These are phyloP conservation scores for Yueomyces sinensis DNA, from an alignment of 805 yeast species.

Conservation along the genomic window DNA sequence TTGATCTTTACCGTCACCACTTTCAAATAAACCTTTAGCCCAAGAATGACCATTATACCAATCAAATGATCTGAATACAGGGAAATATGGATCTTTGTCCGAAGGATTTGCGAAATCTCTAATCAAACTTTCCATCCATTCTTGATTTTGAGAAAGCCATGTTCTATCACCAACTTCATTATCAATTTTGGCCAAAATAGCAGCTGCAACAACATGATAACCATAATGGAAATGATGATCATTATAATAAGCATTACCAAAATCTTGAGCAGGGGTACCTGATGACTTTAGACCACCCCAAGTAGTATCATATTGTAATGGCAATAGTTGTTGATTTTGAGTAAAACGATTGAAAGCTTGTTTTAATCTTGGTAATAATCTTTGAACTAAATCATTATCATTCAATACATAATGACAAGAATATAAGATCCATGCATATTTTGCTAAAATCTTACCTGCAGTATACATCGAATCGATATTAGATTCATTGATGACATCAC, in stretches of 20 bases:
- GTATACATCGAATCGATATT: conserved; percentile 74
- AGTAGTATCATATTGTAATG: conserved; percentile 42
- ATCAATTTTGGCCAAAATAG: conserved; percentile 60
- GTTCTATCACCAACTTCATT: not conserved
- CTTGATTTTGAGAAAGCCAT: conserved; percentile 38
- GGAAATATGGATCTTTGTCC: conserved; percentile 41
- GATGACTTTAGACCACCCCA: conserved; percentile 45
- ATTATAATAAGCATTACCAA: conserved; percentile 65
- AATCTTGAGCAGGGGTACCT: conserved; percentile 34
- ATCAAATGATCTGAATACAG: conserved; percentile 55
- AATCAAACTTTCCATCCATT: conserved; percentile 45
- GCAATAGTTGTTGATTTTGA: conserved; percentile 32
- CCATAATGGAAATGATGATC: conserved; percentile 88
- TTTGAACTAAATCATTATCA: conserved; percentile 37
- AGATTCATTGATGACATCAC: conserved; percentile 31
- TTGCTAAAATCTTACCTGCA: conserved; percentile 79
- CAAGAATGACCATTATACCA: conserved; percentile 72
- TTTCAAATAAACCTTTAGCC: conserved; percentile 59
- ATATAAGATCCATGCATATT: conserved; percentile 73
- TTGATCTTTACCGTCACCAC: conserved; percentile 68
- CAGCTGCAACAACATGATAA: conserved; percentile 73
- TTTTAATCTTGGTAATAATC: conserved; percentile 40
- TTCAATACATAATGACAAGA: conserved; percentile 53
- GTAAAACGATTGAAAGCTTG: conserved; percentile 31
- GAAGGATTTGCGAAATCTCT: conserved; percentile 57